Evolutionary conservation across 208 protist genomes (phyloP).

Genomic region (Angomonas ambiguus): DNA sequence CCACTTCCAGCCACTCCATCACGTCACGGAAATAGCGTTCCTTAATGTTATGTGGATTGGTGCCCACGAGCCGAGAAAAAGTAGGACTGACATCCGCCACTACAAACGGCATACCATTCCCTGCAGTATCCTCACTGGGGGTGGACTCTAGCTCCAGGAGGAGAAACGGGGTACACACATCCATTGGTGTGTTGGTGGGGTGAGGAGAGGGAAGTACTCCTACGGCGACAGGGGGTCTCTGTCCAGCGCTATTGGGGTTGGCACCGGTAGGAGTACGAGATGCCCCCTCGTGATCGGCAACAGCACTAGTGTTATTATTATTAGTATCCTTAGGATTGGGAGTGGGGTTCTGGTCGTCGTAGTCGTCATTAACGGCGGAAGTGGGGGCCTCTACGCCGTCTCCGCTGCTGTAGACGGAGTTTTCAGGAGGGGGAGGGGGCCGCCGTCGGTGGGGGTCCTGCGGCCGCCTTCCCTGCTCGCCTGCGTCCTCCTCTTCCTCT

Average conservation of each 20-base stretch:
- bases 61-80: conserved; percentile 42
- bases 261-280: too few relatives aligned
- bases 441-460: too few relatives aligned
- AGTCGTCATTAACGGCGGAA: background rate
- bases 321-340: background rate
- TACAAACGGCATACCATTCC: conserved; percentile 24
- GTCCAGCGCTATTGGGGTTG: too few relatives aligned
- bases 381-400: background rate
- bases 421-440: too few relatives aligned
- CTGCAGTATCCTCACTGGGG: background rate
- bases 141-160: too few relatives aligned
- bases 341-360: background rate
- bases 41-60: conserved; percentile 23
- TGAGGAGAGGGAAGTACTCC: too few relatives aligned
- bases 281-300: too few relatives aligned
- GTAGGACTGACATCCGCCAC: conserved; percentile 47
- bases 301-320: background rate
- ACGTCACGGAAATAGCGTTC: conserved; percentile 30
- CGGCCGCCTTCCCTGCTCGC: too few relatives aligned
- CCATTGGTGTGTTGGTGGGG: conserved; percentile 14
- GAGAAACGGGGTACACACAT: conserved; percentile 36
- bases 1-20: conserved; percentile 46
- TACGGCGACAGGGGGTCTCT: too few relatives aligned
- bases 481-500: too few relatives aligned
- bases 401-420: too few relatives aligned